These are phyloP conservation scores for Dactylellina sp. DNA, from an alignment of 2,329 filamentous ascomycete genomes.

Conservation along the genomic window DNA sequence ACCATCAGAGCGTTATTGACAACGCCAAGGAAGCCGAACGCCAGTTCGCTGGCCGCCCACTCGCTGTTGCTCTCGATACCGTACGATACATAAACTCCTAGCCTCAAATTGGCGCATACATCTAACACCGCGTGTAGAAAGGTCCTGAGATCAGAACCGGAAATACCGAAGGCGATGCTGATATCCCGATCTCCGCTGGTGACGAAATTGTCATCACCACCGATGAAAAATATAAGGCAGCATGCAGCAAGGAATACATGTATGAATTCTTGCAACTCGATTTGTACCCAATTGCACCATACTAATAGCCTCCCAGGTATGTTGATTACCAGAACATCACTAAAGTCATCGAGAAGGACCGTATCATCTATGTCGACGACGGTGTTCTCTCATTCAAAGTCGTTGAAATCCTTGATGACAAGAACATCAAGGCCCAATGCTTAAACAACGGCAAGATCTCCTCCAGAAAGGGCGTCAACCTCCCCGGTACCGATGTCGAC, in stretches of 20 bases:
- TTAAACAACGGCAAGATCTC: slow-evolving; percentile 99
- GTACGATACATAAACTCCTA: slow-evolving; percentile 59
- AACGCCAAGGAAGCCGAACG: slow-evolving; percentile 89
- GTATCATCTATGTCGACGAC: slow-evolving; percentile 97
- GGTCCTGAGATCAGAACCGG: slow-evolving; percentile 89
- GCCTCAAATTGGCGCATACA: not conserved
- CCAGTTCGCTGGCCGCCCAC: slow-evolving; percentile 80
- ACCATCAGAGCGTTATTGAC: slow-evolving; percentile 98
- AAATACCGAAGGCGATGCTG: slow-evolving; percentile 76
- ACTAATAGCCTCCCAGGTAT: slow-evolving; percentile 71
- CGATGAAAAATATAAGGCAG: slow-evolving; percentile 87
- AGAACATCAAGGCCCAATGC: slow-evolving; percentile 86
- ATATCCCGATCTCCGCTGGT: slow-evolving; percentile 84
- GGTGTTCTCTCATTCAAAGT: slow-evolving; percentile 98
- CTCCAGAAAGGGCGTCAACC: slow-evolving; percentile 98
- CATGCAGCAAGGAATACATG: slow-evolving; percentile 93
- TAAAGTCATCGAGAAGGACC: slow-evolving; percentile 91
- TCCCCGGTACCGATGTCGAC: slow-evolving; percentile 98
- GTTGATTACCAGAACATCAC: slow-evolving; percentile 99
- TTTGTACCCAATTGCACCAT: not conserved
- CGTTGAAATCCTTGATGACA: slow-evolving; percentile 83
- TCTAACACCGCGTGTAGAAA: slow-evolving; percentile 67
- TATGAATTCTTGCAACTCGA: slow-evolving; percentile 66
- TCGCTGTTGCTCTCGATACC: slow-evolving; percentile 92
- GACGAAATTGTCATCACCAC: slow-evolving; percentile 95